These are phyloP conservation scores for Peronospora farinosa DNA, from an alignment of 352 stramenopile species.

Conservation along the genomic window DNA sequence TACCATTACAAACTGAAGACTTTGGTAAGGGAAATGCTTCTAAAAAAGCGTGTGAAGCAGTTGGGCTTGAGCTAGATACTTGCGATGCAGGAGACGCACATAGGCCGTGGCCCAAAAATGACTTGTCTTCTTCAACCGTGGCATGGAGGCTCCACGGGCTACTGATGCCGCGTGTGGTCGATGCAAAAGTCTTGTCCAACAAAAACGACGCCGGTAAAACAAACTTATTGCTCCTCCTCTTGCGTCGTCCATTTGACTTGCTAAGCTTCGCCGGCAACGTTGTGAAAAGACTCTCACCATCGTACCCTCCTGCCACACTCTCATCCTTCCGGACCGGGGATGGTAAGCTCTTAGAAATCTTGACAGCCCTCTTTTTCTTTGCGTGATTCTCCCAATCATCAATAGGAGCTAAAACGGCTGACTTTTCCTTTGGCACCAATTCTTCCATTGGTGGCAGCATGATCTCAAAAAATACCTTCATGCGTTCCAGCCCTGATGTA, in stretches of 20 bases:
- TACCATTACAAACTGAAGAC: conserved; percentile 29
- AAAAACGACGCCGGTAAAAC: conserved; percentile 50
- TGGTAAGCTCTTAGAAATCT: neutral
- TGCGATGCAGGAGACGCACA: conserved; percentile 1
- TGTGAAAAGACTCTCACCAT: neutral
- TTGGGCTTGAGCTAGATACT: conserved; percentile 2
- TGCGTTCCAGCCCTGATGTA: conserved; percentile 45
- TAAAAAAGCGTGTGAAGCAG: neutral
- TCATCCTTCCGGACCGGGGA: conserved; percentile 1
- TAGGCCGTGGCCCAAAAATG: neutral
- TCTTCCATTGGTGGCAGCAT: conserved; percentile 39
- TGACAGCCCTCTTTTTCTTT: conserved; percentile 18
- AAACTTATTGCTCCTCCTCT: conserved; percentile 45
- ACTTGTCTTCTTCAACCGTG: conserved; percentile 10
- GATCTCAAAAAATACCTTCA: conserved; percentile 61
- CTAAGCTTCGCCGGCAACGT: neutral
- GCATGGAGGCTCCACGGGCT: conserved; percentile 17
- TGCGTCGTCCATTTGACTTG: conserved; percentile 18
- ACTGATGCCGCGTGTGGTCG: neutral
- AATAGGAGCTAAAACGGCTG: neutral
- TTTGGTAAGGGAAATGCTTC: conserved; percentile 26
- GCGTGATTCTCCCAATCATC: neutral
- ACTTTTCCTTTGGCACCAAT: conserved; percentile 16
- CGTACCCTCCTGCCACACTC: neutral
- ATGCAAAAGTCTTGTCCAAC: conserved; percentile 10